Evolutionary conservation across 1,139 yeast genomes (phyloP), one percentile per base, ranked within the genome.

Genomic region (Candida dubliniensis): DNA sequence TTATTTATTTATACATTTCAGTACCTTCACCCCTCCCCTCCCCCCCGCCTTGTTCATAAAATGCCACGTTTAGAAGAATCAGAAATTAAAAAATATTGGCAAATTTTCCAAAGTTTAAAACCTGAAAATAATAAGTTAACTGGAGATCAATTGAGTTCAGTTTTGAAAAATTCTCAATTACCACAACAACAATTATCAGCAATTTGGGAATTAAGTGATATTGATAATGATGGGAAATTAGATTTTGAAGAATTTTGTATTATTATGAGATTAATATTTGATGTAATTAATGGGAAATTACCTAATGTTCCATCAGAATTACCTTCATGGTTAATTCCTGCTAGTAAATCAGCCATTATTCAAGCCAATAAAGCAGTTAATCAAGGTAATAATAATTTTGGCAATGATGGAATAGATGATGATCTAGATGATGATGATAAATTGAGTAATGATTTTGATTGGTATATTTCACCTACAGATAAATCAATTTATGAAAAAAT

Each of bases 241-340:
- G 99, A 95, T 64, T 93, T 93, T 63, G 99, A 93, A 64, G 99
- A 93, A 67, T 93, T 93, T 64, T 93, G 98, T 62, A 89, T 93
- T 50, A 93, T 98, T 45, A 95, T 93, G 99, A 77, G 97, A 53
- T 76, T 93, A 49, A 87, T 91, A 40, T 95, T 90, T 62, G 99
- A 93, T 63, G 67, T 86, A 58, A 93, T 93, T 41, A 90, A 91
- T 64, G 90, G 91, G 26, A 84, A 81, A 36, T 71, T 77, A 40
- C 62, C 74, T 8, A 66, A 69, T 15, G 74, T 91, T 6, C 99
- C 99, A 1, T 63, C 69, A 18, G 75, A 76, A 42, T 74, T 93
- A 46, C 99, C 99, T 2, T 81, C 79, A 35, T 91, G 98, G 98
- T 78, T 95, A 51, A 78, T 93, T 48, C 99, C 99, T 1, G 84